Conservation (phyloP, 257 asterid genomes). For the Petrea volubilis region DNA sequence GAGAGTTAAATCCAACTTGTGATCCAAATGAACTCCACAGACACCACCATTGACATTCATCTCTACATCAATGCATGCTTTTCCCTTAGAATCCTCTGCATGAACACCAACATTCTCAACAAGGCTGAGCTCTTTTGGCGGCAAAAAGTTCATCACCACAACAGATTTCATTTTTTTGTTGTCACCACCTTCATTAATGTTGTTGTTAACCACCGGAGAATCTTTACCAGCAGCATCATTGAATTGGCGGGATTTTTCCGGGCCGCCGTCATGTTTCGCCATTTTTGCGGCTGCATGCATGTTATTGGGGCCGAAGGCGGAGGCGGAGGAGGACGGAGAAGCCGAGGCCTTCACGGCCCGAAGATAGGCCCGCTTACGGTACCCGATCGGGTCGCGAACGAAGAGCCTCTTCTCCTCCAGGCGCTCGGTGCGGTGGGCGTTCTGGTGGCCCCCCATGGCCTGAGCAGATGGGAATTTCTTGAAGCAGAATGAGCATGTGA, state of each 20-base stretch:
- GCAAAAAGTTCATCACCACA: slow-evolving; percentile 26
- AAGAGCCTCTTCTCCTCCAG: slow-evolving; percentile 42
- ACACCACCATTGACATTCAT: neutral
- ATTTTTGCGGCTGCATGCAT: slow-evolving; percentile 25
- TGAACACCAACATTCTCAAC: slow-evolving; percentile 24
- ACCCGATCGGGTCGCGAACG: slow-evolving; percentile 40
- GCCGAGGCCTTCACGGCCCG: slow-evolving; percentile 21
- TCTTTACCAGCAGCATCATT: slow-evolving; percentile 5
- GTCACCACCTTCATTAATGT: neutral
- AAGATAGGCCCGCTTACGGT: slow-evolving; percentile 39
- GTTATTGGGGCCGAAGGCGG: neutral
- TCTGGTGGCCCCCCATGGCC: slow-evolving; percentile 63
- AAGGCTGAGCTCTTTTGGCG: slow-evolving; percentile 37
- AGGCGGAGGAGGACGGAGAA: neutral
- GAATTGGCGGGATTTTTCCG: slow-evolving; percentile 1
- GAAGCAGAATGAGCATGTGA: slow-evolving; percentile 61
- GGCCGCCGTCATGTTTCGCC: slow-evolving; percentile 12
- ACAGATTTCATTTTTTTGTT: neutral
- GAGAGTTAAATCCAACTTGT: slow-evolving; percentile 42
- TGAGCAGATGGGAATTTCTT: slow-evolving; percentile 53
- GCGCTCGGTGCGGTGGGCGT: slow-evolving; percentile 51
- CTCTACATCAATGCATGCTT: slow-evolving; percentile 16
- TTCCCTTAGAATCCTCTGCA: slow-evolving; percentile 18
- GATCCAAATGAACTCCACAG: slow-evolving; percentile 19
- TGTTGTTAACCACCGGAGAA: neutral